Evolutionary conservation across 768 basidiomycete genomes (phyloP).

Genomic region (Mycena indigotica): DNA sequence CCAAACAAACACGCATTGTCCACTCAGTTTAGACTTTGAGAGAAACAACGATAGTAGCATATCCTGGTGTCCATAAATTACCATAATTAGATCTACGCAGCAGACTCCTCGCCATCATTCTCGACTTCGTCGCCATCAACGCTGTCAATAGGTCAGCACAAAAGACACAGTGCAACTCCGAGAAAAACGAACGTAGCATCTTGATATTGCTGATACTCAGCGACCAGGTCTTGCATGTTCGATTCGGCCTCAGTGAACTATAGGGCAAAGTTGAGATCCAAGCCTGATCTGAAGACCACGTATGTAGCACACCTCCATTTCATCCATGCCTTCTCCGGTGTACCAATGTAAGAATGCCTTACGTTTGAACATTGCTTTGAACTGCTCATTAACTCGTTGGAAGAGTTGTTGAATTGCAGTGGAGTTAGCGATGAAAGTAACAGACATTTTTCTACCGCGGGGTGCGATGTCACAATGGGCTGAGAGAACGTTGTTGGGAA

Average conservation of each 20-base stretch:
- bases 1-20: too few relatives aligned
- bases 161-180: too few relatives aligned
- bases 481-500: conserved; percentile 97
- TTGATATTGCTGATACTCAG: conserved; percentile 97
- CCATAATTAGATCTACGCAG: not conserved
- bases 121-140: not conserved
- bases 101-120: not conserved
- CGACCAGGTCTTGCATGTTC: conserved; percentile 98
- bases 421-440: conserved; percentile 96
- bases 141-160: not conserved
- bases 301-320: conserved; percentile 73
- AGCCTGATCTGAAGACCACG: not conserved
- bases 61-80: not conserved
- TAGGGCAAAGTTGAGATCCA: conserved; percentile 9
- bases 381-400: conserved; percentile 98
- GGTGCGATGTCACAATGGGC: conserved; percentile 99
- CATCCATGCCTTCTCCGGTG: conserved; percentile 99
- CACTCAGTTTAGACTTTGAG: too few relatives aligned
- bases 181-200: conserved; percentile 56
- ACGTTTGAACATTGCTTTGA: conserved; percentile 98
- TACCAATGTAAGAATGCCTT: conserved; percentile 99
- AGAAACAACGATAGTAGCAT: not conserved
- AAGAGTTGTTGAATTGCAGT: conserved; percentile 98
- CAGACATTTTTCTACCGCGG: conserved; percentile 93
- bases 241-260: conserved; percentile 98